A percentile compares a stretch with the other conserved stretches of the same genome.
Evolutionary conservation across 1,284 basidiomycete species (phyloP).

Genomic region (Trichosporon sp.): DNA sequence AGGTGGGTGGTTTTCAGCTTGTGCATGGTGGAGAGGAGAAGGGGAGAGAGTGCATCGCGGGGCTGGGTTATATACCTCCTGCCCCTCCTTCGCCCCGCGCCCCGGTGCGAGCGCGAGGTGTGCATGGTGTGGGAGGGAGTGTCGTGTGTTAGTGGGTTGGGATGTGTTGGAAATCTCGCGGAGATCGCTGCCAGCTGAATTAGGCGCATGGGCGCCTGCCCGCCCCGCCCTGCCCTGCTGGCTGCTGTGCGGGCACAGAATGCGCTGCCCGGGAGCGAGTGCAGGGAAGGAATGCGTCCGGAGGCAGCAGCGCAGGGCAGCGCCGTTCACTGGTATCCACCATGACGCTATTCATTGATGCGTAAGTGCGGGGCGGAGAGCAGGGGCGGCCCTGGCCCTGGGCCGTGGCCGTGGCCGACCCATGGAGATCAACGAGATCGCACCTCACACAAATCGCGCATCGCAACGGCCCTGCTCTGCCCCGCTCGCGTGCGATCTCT

Average conservation of each 20-base stretch:
- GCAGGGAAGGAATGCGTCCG: too few relatives aligned
- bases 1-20: background rate
- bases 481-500: background rate
- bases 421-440: background rate
- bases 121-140: background rate
- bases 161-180: background rate
- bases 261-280: too few relatives aligned
- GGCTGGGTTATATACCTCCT: background rate
- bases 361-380: too few relatives aligned
- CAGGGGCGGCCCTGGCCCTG: background rate
- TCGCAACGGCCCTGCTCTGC: too few relatives aligned
- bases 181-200: background rate
- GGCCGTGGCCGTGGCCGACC: background rate
- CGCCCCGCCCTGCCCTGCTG: too few relatives aligned
- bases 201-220: background rate
- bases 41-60: background rate
- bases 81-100: too few relatives aligned
- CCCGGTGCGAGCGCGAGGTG: too few relatives aligned
- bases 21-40: conserved; percentile 4
- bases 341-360: background rate
- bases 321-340: background rate
- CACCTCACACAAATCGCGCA: too few relatives aligned
- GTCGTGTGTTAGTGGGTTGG: background rate
- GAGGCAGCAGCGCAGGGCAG: too few relatives aligned
- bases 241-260: background rate